phyloP scores from a whole-genome alignment of 495 filamentous ascomycete genomes.

The Penicillium mononematosum region DNA sequence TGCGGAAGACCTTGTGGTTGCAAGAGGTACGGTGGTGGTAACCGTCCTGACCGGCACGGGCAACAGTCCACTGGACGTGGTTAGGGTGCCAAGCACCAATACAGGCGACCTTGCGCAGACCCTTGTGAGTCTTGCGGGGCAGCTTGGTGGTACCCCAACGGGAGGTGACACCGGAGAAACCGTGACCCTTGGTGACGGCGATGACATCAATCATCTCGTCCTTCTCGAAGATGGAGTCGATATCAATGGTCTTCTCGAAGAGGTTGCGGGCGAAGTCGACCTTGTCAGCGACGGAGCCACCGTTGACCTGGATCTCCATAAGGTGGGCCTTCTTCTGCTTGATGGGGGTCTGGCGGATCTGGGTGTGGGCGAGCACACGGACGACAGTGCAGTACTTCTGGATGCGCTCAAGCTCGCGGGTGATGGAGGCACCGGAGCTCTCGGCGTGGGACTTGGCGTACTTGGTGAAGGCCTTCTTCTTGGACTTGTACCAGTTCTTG shows the following conservation, averaged over 20 bases:
- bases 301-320: constrained; percentile 99
- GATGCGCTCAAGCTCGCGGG: constrained; percentile 97
- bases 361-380: constrained; percentile 98
- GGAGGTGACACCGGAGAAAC: constrained; percentile 93
- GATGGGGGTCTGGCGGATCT: constrained; percentile 97
- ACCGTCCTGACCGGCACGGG: constrained; percentile 99
- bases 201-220: constrained; percentile 99
- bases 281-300: constrained; percentile 91
- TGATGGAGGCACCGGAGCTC: constrained; percentile 80
- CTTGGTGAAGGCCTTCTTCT: constrained; percentile 99
- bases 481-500: constrained; percentile 99
- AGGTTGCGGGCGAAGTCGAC: constrained; percentile 89
- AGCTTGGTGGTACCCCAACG: constrained; percentile 99
- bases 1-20: constrained; percentile 99
- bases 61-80: constrained; percentile 99
- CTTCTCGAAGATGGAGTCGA: constrained; percentile 96
- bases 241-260: constrained; percentile 96
- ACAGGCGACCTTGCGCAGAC: constrained; percentile 99
- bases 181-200: constrained; percentile 99
- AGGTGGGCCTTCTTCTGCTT: constrained; percentile 99
- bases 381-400: constrained; percentile 99
- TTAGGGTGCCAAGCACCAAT: constrained; percentile 99
- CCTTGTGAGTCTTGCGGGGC: constrained; percentile 99
- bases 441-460: constrained; percentile 99
- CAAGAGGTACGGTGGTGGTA: constrained; percentile 99